Percentiles rank a stretch among this genome's conserved stretches.
Conservation (phyloP, 2,329 filamentous ascomycete species). For the Ophiocordyceps camponoti-saundersi region DNA sequence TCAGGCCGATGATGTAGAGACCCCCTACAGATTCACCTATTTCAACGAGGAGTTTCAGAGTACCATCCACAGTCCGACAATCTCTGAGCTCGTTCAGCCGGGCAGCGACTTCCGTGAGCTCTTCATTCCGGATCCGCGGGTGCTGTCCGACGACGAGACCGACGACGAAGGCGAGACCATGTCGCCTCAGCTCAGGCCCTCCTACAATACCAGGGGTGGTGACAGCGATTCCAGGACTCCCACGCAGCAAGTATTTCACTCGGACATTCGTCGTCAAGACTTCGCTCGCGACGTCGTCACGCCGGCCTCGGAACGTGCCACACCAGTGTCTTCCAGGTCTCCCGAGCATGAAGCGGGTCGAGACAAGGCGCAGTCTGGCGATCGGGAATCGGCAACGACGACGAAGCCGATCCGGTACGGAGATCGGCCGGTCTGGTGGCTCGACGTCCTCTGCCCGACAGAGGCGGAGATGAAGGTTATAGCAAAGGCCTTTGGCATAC, state of each 20-base stretch:
- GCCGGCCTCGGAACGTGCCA: conserved; percentile 25
- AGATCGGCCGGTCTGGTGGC: conserved; percentile 87
- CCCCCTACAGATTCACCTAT: conserved; percentile 90
- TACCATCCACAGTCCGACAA: conserved; percentile 90
- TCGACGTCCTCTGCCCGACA: conserved; percentile 80
- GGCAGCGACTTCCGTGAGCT: conserved; percentile 73
- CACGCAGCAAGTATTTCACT: conserved; percentile 28
- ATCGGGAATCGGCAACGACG: conserved; percentile 9
- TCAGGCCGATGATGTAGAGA: conserved; percentile 71
- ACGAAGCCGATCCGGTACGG: conserved; percentile 43
- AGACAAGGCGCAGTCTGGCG: conserved; percentile 4
- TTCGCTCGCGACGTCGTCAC: conserved; percentile 10
- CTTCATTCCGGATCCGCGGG: conserved; percentile 73
- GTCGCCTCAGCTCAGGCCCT: conserved; percentile 9
- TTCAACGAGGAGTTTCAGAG: conserved; percentile 96
- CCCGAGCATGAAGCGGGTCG: conserved; percentile 7
- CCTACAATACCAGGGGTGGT: conserved; percentile 5
- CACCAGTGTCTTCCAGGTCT: conserved; percentile 26
- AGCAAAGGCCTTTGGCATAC: conserved; percentile 84
- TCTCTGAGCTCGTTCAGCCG: conserved; percentile 79
- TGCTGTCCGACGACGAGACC: conserved; percentile 57
- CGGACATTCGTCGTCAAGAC: conserved; percentile 12
- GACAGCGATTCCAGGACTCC: conserved; percentile 25
- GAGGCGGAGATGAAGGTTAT: conserved; percentile 92
- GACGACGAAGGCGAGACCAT: conserved; percentile 34